These are phyloP conservation scores for Neonectria hederae DNA, from an alignment of 2,329 filamentous ascomycete genomes.

Conservation along the genomic window DNA sequence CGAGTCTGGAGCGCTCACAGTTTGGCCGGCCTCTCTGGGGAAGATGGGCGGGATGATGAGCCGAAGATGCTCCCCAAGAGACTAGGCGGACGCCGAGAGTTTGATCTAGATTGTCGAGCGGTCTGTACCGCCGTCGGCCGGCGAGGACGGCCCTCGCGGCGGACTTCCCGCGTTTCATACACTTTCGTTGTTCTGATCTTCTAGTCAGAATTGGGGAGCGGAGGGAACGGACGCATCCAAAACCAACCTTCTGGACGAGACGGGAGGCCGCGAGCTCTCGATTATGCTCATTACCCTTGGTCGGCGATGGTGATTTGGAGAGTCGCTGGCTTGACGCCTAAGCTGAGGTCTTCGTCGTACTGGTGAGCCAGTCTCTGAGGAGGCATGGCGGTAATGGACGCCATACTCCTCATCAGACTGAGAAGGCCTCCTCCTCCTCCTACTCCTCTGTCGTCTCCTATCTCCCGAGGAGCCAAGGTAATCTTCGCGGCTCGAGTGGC, in stretches of 20 bases:
- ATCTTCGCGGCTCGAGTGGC: constrained; percentile 40
- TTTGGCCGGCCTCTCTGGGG: constrained; percentile 39
- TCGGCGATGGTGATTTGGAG: constrained; percentile 41
- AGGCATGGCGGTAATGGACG: constrained; percentile 36
- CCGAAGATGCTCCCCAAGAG: constrained; percentile 43
- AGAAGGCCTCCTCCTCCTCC: constrained; percentile 35
- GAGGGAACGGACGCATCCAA: not conserved
- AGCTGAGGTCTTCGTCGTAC: constrained; percentile 39
- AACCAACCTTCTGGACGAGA: constrained; percentile 46
- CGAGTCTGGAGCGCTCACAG: constrained; percentile 34
- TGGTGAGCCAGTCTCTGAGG: constrained; percentile 43
- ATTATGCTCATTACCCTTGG: constrained; percentile 44
- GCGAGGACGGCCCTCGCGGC: constrained; percentile 37
- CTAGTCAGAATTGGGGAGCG: constrained; percentile 12
- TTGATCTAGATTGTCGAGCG: constrained; percentile 37
- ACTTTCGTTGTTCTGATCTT: constrained; percentile 34
- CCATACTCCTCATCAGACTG: constrained; percentile 40
- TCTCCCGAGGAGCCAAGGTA: constrained; percentile 40
- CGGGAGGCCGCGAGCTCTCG: constrained; percentile 47
- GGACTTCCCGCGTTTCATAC: constrained; percentile 36
- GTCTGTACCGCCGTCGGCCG: constrained; percentile 29
- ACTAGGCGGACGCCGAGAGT: constrained; percentile 40
- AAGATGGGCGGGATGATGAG: constrained; percentile 38
- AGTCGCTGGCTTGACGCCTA: constrained; percentile 44
- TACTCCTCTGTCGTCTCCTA: constrained; percentile 35